phyloP scores from a whole-genome alignment of 1,284 basidiomycete species.

The Singerocomus rubriflavus region DNA sequence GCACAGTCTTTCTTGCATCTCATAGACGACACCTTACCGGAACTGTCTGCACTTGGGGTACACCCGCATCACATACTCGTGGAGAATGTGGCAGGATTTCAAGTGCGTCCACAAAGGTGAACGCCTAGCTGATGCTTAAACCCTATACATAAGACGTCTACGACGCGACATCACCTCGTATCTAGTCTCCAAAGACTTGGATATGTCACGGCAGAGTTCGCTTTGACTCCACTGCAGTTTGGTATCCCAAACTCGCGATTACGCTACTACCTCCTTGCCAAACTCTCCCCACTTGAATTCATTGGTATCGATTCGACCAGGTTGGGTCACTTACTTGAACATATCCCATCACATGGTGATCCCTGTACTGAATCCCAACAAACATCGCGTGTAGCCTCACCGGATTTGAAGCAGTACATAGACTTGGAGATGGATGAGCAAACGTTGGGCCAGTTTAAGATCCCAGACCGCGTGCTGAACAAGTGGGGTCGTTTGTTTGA shows the following conservation, averaged over 20 bases:
- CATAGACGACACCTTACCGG: constrained; percentile 60
- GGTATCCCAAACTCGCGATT: constrained; percentile 75
- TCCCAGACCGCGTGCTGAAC: constrained; percentile 60
- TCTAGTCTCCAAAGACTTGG: constrained; percentile 47
- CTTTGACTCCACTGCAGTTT: constrained; percentile 72
- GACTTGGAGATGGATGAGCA: constrained; percentile 37
- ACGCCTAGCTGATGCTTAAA: constrained; percentile 4
- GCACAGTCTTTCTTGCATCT: constrained; percentile 73
- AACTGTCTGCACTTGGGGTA: constrained; percentile 40
- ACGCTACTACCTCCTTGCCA: constrained; percentile 76
- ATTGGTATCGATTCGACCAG: constrained; percentile 14
- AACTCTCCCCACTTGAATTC: constrained; percentile 41
- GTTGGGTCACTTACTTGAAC: constrained; percentile 17
- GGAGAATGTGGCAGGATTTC: constrained; percentile 79
- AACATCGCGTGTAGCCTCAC: constrained; percentile 1
- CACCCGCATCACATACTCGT: constrained; percentile 61
- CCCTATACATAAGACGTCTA: constrained; percentile 50
- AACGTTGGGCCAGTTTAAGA: constrained; percentile 27
- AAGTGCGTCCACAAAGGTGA: constrained; percentile 44
- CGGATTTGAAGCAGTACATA: constrained; percentile 47
- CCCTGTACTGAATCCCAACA: neutral
- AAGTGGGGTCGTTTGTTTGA: constrained; percentile 80
- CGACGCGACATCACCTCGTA: constrained; percentile 53
- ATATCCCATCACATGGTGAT: constrained; percentile 18
- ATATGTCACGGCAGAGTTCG: constrained; percentile 58